Conservation (phyloP, 2,329 filamentous ascomycete species). For the Parastagonospora avenae region DNA sequence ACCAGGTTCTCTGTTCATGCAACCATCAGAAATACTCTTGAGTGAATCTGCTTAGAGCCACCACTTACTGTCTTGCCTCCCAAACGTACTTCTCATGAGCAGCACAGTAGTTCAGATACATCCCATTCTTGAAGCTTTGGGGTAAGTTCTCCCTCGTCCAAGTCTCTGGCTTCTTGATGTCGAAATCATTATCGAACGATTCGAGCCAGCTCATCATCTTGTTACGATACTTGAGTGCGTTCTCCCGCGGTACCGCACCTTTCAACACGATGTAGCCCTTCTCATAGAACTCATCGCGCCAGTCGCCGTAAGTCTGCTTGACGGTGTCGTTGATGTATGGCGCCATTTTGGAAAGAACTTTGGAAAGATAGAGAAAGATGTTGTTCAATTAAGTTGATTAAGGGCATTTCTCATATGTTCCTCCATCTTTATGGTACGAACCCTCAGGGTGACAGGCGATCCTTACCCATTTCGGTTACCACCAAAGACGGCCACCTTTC, state of each 20-base stretch:
- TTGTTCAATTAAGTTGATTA: constrained; percentile 1
- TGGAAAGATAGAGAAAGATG: background rate
- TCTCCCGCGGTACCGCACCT: constrained; percentile 25
- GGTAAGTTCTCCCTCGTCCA: constrained; percentile 54
- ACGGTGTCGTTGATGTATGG: constrained; percentile 5
- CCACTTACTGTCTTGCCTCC: constrained; percentile 44
- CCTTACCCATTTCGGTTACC: background rate
- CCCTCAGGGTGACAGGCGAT: background rate
- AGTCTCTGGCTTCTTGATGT: constrained; percentile 42
- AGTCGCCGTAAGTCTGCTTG: constrained; percentile 24
- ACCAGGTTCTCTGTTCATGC: constrained; percentile 38
- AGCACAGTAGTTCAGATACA: constrained; percentile 48
- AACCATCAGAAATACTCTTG: background rate
- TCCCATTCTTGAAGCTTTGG: constrained; percentile 33
- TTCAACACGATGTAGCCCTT: constrained; percentile 39
- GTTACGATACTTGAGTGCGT: constrained; percentile 32
- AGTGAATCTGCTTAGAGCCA: background rate
- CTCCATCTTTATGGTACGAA: background rate
- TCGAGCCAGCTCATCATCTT: constrained; percentile 40
- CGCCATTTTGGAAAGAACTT: constrained; percentile 1
- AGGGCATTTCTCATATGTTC: background rate
- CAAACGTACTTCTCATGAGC: constrained; percentile 53
- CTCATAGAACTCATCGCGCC: constrained; percentile 36
- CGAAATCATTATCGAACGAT: constrained; percentile 35
- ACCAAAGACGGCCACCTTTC: too few relatives aligned